Conservation (phyloP, 805 yeast genomes). For the Candida pini region DNA sequence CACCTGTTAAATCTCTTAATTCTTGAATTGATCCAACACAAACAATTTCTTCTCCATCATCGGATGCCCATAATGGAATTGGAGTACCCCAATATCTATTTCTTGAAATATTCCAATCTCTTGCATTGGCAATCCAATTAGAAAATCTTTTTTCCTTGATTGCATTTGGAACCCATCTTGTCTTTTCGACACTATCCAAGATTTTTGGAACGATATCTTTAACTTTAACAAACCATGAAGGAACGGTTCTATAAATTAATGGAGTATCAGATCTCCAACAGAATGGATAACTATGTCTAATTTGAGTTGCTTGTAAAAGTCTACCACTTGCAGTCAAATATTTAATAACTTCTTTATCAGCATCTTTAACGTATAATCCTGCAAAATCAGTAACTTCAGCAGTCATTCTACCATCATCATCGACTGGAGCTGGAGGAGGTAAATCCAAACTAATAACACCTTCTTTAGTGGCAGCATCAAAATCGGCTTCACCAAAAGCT, state of each 20-base stretch:
- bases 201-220: conserved; percentile 83
- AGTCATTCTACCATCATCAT: conserved; percentile 86
- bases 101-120: conserved; percentile 98
- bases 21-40: conserved; percentile 91
- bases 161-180: conserved; percentile 90
- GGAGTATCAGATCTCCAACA: conserved; percentile 99
- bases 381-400: conserved; percentile 64
- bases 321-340: conserved; percentile 72
- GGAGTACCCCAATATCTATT: conserved; percentile 99
- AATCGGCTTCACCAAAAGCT: conserved; percentile 99
- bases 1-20: conserved; percentile 80
- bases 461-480: conserved; percentile 65
- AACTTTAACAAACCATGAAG: conserved; percentile 97
- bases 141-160: conserved; percentile 94
- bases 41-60: conserved; percentile 86
- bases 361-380: conserved; percentile 91
- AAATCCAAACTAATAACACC: conserved; percentile 69
- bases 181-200: conserved; percentile 76
- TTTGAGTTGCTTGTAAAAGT: conserved; percentile 70
- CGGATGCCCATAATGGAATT: conserved; percentile 95
- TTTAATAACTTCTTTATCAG: conserved; percentile 88
- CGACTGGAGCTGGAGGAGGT: conserved; percentile 89
- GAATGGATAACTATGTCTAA: conserved; percentile 96
- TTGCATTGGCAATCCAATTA: conserved; percentile 97
- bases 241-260: conserved; percentile 89